Conservation (phyloP, 1,284 basidiomycete species). For the Spongispora temasekensis region DNA sequence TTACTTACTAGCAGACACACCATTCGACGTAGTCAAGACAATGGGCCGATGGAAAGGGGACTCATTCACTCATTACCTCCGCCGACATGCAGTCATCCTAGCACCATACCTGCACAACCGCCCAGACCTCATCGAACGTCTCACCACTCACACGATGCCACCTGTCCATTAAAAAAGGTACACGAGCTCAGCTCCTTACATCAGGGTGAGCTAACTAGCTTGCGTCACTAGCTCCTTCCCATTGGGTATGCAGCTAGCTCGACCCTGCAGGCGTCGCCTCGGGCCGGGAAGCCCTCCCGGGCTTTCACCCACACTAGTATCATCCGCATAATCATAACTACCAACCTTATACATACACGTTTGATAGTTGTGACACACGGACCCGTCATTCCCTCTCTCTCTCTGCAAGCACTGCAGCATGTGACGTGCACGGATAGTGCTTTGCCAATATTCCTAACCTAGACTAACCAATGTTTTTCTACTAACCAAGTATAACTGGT, state of each 20-base stretch:
- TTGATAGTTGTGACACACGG: neutral
- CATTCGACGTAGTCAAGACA: neutral
- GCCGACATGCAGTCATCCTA: neutral
- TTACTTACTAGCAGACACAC: neutral
- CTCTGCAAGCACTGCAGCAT: neutral
- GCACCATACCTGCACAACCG: neutral
- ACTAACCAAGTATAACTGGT: too few relatives aligned
- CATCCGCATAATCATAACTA: neutral
- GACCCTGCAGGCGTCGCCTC: neutral
- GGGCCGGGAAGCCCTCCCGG: neutral
- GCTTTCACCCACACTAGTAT: neutral
- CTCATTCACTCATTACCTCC: neutral
- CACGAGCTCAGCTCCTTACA: too few relatives aligned
- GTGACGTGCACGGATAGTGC: neutral
- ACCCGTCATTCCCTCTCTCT: neutral
- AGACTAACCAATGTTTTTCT: too few relatives aligned
- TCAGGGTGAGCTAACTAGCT: too few relatives aligned
- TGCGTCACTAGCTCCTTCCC: too few relatives aligned
- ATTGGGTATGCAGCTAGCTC: neutral
- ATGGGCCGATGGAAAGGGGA: neutral
- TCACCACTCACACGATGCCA: neutral
- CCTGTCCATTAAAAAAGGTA: neutral
- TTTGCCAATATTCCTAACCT: too few relatives aligned
- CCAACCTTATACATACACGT: neutral
- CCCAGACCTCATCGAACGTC: neutral